Evolutionary conservation across 441 rosid species (phyloP).

Genomic region (Populus hybrid): DNA sequence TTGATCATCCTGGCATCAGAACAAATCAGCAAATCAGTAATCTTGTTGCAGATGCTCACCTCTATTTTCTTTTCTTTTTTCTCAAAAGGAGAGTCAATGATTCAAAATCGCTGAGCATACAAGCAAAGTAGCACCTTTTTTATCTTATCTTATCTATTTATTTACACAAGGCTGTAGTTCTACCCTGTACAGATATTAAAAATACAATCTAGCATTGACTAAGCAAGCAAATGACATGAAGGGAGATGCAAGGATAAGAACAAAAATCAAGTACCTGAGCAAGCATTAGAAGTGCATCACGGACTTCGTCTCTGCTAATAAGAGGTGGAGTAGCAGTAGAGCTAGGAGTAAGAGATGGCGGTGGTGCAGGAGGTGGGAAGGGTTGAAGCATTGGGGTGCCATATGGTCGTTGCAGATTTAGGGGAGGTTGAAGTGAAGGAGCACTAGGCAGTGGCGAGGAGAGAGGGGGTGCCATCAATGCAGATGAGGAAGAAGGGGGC

Average conservation of each 20-base stretch:
- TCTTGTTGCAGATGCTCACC: neutral
- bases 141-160: too few species aligned
- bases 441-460: slow-evolving; percentile 41
- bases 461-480: slow-evolving; percentile 42
- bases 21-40: neutral
- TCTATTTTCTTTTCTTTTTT: neutral
- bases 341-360: slow-evolving; percentile 56
- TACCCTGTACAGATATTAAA: neutral
- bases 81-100: neutral
- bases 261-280: slow-evolving; percentile 42
- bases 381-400: slow-evolving; percentile 72
- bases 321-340: slow-evolving; percentile 25
- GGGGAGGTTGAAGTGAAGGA: slow-evolving; percentile 44
- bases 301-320: slow-evolving; percentile 55
- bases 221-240: slow-evolving; percentile 1
- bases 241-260: neutral
- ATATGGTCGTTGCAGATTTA: slow-evolving; percentile 55
- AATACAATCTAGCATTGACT: neutral
- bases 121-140: neutral
- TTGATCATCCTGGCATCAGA: slow-evolving; percentile 50
- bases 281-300: slow-evolving; percentile 56
- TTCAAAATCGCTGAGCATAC: neutral
- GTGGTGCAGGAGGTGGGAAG: slow-evolving; percentile 69
- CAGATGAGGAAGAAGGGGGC: slow-evolving; percentile 44
- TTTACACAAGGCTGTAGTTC: neutral